A percentile compares a stretch with the other conserved stretches of the same genome.
These are phyloP conservation scores for Metarhizium anisopliae DNA, from an alignment of 2,329 filamentous ascomycete genomes.

Conservation along the genomic window DNA sequence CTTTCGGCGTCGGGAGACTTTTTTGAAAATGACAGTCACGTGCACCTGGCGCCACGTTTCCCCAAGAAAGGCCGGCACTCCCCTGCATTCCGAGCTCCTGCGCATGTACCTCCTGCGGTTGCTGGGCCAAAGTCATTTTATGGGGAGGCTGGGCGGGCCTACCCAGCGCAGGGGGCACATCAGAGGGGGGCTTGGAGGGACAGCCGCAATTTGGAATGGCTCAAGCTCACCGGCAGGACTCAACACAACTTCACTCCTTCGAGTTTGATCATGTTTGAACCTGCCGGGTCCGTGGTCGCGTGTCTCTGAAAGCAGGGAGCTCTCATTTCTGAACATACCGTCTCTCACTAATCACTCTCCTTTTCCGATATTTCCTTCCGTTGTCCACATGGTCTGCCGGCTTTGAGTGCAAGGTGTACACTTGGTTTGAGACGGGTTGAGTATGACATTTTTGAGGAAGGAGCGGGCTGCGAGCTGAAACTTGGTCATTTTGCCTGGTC, in stretches of 20 bases:
- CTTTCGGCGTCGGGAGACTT: not conserved
- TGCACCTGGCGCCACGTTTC: conserved; percentile 2
- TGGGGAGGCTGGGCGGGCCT: conserved; percentile 10
- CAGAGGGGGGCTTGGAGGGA: not conserved
- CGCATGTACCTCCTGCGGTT: conserved; percentile 10
- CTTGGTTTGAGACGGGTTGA: not conserved
- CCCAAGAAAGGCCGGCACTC: not conserved
- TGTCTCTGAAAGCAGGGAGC: not conserved
- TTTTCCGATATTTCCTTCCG: not conserved
- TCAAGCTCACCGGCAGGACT: not conserved
- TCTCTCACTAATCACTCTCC: not conserved
- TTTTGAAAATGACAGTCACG: conserved; percentile 1
- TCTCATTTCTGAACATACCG: not conserved
- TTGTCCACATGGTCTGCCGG: not conserved
- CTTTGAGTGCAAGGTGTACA: not conserved
- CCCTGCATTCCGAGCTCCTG: not conserved
- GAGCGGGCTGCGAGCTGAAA: not conserved
- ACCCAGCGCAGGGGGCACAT: not conserved
- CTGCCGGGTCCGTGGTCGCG: not conserved
- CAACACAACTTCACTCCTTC: conserved; percentile 1
- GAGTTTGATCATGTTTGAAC: conserved; percentile 2
- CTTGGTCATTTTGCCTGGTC: not conserved
- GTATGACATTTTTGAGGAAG: conserved; percentile 1
- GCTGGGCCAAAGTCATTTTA: conserved; percentile 18
- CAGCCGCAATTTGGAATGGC: conserved; percentile 2